A percentile compares a stretch with the other conserved stretches of the same genome.
Conservation (phyloP, 768 basidiomycete genomes). For the Chalciporus chontae region DNA sequence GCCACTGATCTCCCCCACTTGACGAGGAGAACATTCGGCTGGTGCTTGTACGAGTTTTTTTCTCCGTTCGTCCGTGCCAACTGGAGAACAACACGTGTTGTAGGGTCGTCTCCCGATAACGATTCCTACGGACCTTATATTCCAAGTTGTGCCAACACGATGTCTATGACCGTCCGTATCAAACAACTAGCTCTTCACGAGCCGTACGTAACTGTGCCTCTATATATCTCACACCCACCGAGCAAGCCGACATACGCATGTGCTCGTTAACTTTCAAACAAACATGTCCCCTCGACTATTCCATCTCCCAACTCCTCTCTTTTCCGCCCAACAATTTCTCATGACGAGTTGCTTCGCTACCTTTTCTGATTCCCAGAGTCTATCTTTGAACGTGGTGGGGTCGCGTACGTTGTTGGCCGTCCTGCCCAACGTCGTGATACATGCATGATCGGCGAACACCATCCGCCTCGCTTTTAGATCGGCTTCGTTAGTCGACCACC, state of each 20-base stretch:
- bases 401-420: conserved; percentile 10
- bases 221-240: conserved; percentile 2
- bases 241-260: conserved; percentile 17
- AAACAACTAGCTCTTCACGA: conserved; percentile 3
- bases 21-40: background rate
- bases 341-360: conserved; percentile 21
- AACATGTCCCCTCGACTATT: conserved; percentile 24
- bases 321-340: conserved; percentile 28
- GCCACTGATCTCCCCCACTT: background rate
- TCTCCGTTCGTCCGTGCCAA: conserved; percentile 2
- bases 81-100: conserved; percentile 19
- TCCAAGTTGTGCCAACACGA: conserved; percentile 7
- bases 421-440: conserved; percentile 34
- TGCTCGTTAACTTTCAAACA: conserved; percentile 24
- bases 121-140: conserved; percentile 1
- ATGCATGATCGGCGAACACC: conserved; percentile 36
- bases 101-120: background rate
- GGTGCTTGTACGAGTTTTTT: background rate
- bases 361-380: conserved; percentile 21
- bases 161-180: conserved; percentile 14
- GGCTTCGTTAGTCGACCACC: conserved; percentile 39
- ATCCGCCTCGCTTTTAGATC: conserved; percentile 33
- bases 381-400: conserved; percentile 19
- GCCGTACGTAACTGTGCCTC: conserved; percentile 1
- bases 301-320: conserved; percentile 21